Base-by-base conservation (phyloP, 2,329 filamentous ascomycete genomes). In the Aspergillus felis region DNA sequence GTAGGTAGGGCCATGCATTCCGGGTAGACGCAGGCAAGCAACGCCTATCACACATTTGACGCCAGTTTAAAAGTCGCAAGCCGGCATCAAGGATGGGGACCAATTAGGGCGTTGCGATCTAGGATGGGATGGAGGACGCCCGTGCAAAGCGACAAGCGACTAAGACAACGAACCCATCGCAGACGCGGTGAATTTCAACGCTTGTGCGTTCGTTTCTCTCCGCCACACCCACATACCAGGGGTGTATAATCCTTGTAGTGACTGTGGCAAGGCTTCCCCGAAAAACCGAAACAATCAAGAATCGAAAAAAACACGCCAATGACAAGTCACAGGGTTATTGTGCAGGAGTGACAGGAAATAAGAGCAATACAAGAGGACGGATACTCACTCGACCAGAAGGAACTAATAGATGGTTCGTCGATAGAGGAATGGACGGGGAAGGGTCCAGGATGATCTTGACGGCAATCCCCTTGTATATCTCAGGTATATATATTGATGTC, bases 1-100 rank as follows among this genome's bases (percentile, higher is more conserved):
- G 42, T 20, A 46, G 42, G 42, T 56, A 58, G 59, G 55, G 59
- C 58, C 55, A 61, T 63, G 65, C 68, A 68, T 64, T 62, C 57
- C 67, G 68, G 69, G 57, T 70, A 70, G 65, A 60, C 60, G 68
- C 69, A 71, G 66, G 57, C 54, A 58, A 58, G 57, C 61, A 47
- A 64, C 59, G 59, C 61, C 60, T 63, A 66, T 64, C 64, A 59
- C 62, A 63, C 66, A 63, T 64, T 61, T 56, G 63, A 61, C 67
- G 68, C 67, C 69, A 68, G 67, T 57, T 57, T 56, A 59, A 57
- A 61, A 54, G 56, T 57, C 61, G 58, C 51, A 60, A 61, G 49
- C 56, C 64, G 65, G 64, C 67, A 64, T 67, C 51, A 41, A 56
- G 14, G 42, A 57, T 51, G 41, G 14, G 61, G 54, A 54, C 64